Evolutionary conservation across 768 basidiomycete genomes (phyloP).

Genomic region (Coprinopsis marcescibilis): DNA sequence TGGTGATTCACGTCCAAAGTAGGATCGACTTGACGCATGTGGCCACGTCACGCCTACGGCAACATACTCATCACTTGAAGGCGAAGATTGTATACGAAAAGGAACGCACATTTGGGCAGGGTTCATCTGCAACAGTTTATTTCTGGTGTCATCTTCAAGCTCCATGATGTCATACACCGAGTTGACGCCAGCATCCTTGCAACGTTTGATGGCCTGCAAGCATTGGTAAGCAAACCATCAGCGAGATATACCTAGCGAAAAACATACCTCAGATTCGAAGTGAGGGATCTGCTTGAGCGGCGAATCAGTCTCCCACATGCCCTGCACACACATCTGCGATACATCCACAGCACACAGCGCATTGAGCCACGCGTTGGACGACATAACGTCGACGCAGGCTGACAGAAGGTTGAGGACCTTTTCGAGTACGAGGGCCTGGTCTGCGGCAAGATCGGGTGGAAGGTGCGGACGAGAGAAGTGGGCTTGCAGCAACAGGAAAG

Average conservation of each 20-base stretch:
- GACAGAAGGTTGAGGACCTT: slow-evolving; percentile 89
- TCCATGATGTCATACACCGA: slow-evolving; percentile 98
- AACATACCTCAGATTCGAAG: slow-evolving; percentile 79
- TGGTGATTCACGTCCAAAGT: slow-evolving; percentile 89
- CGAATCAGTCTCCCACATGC: slow-evolving; percentile 95
- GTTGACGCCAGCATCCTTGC: slow-evolving; percentile 75
- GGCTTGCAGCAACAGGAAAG: slow-evolving; percentile 92
- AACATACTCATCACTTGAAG: slow-evolving; percentile 8
- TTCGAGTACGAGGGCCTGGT: slow-evolving; percentile 82
- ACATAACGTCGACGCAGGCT: slow-evolving; percentile 98
- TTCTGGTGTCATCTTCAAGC: slow-evolving; percentile 90
- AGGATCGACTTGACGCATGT: slow-evolving; percentile 92
- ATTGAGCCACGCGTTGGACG: slow-evolving; percentile 91
- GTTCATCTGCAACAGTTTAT: slow-evolving; percentile 77
- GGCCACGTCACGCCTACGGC: slow-evolving; percentile 85
- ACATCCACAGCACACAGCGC: slow-evolving; percentile 97
- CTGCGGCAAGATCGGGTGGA: slow-evolving; percentile 89
- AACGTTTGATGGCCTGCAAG: slow-evolving; percentile 72
- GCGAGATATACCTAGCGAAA: not conserved
- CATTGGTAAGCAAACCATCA: too few relatives aligned
- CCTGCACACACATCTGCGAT: slow-evolving; percentile 98
- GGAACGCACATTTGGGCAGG: slow-evolving; percentile 75
- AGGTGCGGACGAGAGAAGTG: slow-evolving; percentile 93
- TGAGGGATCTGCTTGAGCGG: slow-evolving; percentile 95
- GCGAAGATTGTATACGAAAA: slow-evolving; percentile 9